phyloP scores from a whole-genome alignment of 1,284 basidiomycete genomes.

The Vanrija humicola region DNA sequence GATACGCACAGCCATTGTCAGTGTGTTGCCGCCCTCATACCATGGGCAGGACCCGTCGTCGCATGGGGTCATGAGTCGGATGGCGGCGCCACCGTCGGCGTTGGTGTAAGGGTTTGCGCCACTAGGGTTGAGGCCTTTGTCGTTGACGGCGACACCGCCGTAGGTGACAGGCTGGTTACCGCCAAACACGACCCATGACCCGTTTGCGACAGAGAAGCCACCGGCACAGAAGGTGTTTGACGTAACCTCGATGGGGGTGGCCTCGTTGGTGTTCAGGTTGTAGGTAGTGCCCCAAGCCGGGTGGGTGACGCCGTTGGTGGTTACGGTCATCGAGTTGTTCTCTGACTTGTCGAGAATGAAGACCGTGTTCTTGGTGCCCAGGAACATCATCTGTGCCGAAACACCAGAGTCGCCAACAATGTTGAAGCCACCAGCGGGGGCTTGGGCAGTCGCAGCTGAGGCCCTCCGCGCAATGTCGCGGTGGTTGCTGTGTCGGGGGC shows the following conservation, averaged over 20 bases:
- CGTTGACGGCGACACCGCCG: slow-evolving; percentile 55
- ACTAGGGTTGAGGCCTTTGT: slow-evolving; percentile 44
- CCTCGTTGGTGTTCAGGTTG: slow-evolving; percentile 49
- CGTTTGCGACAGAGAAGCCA: slow-evolving; percentile 52
- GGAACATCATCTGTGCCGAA: slow-evolving; percentile 49
- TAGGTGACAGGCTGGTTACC: slow-evolving; percentile 71
- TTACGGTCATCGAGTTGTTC: slow-evolving; percentile 62
- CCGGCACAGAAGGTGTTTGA: slow-evolving; percentile 74
- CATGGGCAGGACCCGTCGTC: slow-evolving; percentile 59
- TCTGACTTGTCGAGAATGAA: slow-evolving; percentile 54
- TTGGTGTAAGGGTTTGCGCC: slow-evolving; percentile 50
- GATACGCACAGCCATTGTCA: slow-evolving; percentile 61
- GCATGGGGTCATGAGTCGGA: slow-evolving; percentile 68
- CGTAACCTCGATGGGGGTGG: slow-evolving; percentile 60
- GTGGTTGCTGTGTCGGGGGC: slow-evolving; percentile 11
- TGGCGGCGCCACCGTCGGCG: slow-evolving; percentile 63
- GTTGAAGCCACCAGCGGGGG: slow-evolving; percentile 35
- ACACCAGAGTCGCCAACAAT: slow-evolving; percentile 46
- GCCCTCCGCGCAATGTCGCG: slow-evolving; percentile 19
- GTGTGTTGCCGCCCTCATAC: slow-evolving; percentile 50
- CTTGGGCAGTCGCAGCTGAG: slow-evolving; percentile 1
- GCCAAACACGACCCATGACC: slow-evolving; percentile 51
- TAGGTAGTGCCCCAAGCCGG: slow-evolving; percentile 52
- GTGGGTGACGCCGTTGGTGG: slow-evolving; percentile 42
- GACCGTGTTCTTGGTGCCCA: slow-evolving; percentile 49